Evolutionary conservation across 768 basidiomycete species (phyloP).

Genomic region (Amanita rubescens): DNA sequence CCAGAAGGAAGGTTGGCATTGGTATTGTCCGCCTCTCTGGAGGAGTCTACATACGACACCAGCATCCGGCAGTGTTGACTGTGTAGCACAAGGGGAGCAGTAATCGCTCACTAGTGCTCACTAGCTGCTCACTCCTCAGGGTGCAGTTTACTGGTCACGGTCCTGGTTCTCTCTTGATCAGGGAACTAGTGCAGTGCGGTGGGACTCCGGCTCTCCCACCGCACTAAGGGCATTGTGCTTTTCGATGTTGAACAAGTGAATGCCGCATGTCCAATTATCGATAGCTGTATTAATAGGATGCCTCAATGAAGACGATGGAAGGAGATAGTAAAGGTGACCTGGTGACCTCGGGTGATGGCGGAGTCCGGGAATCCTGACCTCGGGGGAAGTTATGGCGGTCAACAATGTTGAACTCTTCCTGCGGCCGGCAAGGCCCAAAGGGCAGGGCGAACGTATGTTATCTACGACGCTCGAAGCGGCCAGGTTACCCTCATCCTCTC

Average conservation of each 20-base stretch:
- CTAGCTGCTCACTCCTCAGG: neutral
- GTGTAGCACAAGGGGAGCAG: slow-evolving; percentile 2
- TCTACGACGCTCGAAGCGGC: slow-evolving; percentile 2
- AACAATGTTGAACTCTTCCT: slow-evolving; percentile 1
- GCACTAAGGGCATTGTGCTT: no score
- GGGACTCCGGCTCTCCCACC: no score
- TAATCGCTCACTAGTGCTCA: neutral
- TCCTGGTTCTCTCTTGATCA: no score
- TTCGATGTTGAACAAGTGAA: no score
- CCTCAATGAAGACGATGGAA: neutral
- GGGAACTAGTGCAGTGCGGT: no score
- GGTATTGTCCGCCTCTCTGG: slow-evolving; percentile 4
- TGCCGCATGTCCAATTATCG: no score
- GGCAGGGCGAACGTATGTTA: neutral
- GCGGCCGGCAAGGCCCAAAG: slow-evolving; percentile 3
- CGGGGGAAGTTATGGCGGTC: neutral
- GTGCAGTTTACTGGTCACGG: no score
- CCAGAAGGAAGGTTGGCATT: slow-evolving; percentile 3
- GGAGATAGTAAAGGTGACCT: no score
- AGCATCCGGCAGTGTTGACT: slow-evolving; percentile 2
- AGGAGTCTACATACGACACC: slow-evolving; percentile 1
- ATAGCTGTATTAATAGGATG: neutral
- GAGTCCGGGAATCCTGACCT: neutral
- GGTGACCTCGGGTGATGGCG: neutral
- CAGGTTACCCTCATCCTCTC: slow-evolving; percentile 5